Percentiles rank a stretch among this genome's conserved stretches.
Conservation (phyloP, 2,329 filamentous ascomycete species). For the Aschersonia sp. region DNA sequence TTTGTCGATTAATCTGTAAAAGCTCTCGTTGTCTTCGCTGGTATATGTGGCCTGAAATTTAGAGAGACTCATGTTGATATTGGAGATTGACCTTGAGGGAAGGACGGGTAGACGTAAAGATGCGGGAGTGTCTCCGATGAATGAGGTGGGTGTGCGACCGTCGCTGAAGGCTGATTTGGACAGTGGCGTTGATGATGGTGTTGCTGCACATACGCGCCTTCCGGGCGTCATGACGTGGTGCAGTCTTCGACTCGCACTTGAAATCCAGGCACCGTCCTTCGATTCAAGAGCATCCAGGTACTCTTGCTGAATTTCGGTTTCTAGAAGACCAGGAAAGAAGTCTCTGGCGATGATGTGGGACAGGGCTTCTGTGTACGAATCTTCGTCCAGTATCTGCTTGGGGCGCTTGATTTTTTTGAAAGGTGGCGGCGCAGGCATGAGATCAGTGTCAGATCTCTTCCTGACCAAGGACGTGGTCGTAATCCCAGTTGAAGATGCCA, state of each 20-base stretch:
- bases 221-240: conserved; percentile 73
- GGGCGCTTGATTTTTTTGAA: conserved; percentile 87
- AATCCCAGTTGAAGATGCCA: conserved; percentile 1
- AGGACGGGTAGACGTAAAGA: conserved; percentile 31
- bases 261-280: conserved; percentile 73
- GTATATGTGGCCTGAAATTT: conserved; percentile 89
- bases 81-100: conserved; percentile 34
- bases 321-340: conserved; percentile 85
- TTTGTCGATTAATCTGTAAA: conserved; percentile 81
- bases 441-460: conserved; percentile 54
- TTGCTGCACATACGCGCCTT: conserved; percentile 17
- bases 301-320: conserved; percentile 78
- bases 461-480: conserved; percentile 40
- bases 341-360: conserved; percentile 93
- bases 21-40: conserved; percentile 94
- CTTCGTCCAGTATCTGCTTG: conserved; percentile 78
- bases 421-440: conserved; percentile 76
- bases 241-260: conserved; percentile 58
- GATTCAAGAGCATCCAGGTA: conserved; percentile 87
- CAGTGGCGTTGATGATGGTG: conserved; percentile 5
- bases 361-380: conserved; percentile 78
- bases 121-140: conserved; percentile 59
- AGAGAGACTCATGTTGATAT: conserved; percentile 67
- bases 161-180: conserved; percentile 13
- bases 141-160: conserved; percentile 48